phyloP scores from a whole-genome alignment of 805 yeast genomes.

The Dipodascopsis uninucleata region DNA sequence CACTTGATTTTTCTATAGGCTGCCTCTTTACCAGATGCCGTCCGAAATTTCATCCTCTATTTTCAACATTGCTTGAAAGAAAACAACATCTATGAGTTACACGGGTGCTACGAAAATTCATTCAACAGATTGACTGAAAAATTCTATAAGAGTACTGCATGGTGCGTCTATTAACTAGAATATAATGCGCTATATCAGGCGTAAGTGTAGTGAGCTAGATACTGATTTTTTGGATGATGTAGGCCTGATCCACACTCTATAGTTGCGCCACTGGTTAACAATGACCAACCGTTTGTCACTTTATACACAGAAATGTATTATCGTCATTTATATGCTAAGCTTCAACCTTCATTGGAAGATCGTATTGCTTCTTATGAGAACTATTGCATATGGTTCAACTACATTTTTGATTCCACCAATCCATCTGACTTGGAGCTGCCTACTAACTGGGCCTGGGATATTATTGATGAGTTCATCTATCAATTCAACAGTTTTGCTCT shows the following conservation, averaged over 20 bases:
- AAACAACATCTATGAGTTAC: slow-evolving; percentile 44
- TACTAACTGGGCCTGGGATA: slow-evolving; percentile 51
- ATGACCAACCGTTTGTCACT: slow-evolving; percentile 46
- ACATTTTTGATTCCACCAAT: slow-evolving; percentile 44
- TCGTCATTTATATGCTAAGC: slow-evolving; percentile 47
- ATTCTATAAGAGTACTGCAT: slow-evolving; percentile 42
- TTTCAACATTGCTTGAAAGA: slow-evolving; percentile 44
- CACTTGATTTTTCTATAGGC: slow-evolving; percentile 17
- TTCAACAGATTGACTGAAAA: slow-evolving; percentile 47
- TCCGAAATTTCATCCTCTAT: slow-evolving; percentile 42
- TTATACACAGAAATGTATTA: slow-evolving; percentile 50
- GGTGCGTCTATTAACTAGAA: slow-evolving; percentile 31
- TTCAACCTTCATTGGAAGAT: slow-evolving; percentile 44
- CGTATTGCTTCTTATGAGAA: slow-evolving; percentile 48
- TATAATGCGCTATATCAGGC: no score
- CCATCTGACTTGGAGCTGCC: slow-evolving; percentile 48
- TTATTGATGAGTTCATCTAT: slow-evolving; percentile 51
- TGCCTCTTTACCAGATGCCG: slow-evolving; percentile 43
- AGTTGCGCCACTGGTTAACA: slow-evolving; percentile 43
- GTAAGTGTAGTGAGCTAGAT: background rate
- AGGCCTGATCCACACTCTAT: slow-evolving; percentile 44
- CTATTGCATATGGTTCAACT: slow-evolving; percentile 48
- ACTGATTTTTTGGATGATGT: background rate
- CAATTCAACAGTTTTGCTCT: slow-evolving; percentile 47
- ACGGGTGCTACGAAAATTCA: slow-evolving; percentile 44